Conservation (phyloP, 2,329 filamentous ascomycete genomes). For the Scedosporium minutisporum region DNA sequence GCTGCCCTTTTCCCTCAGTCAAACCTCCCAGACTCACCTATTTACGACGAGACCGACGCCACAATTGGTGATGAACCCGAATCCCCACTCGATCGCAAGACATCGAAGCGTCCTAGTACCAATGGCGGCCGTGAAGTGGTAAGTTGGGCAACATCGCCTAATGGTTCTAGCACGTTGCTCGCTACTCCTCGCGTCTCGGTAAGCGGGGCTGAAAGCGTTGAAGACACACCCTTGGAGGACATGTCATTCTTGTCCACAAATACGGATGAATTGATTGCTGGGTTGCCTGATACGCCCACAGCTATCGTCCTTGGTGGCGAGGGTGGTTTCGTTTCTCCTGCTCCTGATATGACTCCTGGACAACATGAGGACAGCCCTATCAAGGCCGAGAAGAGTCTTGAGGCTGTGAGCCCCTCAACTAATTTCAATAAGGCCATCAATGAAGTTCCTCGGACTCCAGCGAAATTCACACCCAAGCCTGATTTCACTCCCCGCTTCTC, state of each 20-base stretch:
- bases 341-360: not conserved
- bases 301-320: not conserved
- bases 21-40: constrained; percentile 9
- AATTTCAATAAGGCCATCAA: not conserved
- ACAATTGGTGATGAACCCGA: not conserved
- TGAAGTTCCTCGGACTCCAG: not conserved
- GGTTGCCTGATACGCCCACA: not conserved
- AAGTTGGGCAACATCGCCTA: not conserved
- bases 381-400: not conserved
- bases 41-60: not conserved
- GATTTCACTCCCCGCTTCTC: not conserved
- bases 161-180: not conserved
- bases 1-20: constrained; percentile 19
- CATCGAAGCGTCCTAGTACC: not conserved
- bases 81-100: not conserved
- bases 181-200: not conserved
- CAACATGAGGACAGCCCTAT: not conserved
- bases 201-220: not conserved
- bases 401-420: not conserved
- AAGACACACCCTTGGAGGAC: not conserved
- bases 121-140: not conserved
- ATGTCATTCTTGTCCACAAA: not conserved
- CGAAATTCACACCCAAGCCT: not conserved
- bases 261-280: not conserved
- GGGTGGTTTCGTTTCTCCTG: not conserved